phyloP scores from a whole-genome alignment of 164 flowering plant species.

The Tetrastigma voinierianum region DNA sequence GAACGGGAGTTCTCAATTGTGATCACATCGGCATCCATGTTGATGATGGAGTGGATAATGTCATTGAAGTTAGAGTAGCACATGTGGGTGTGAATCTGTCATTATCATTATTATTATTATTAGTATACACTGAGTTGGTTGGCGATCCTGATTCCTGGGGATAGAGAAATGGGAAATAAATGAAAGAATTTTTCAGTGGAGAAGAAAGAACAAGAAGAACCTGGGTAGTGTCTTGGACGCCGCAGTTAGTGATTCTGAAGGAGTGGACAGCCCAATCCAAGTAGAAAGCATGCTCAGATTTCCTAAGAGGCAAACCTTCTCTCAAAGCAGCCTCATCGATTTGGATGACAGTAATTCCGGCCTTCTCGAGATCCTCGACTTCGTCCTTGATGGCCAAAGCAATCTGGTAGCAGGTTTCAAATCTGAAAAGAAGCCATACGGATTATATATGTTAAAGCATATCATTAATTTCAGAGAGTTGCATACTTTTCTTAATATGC shows the following conservation, averaged over 20 bases:
- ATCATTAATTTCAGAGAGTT: not conserved
- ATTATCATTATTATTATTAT: no score
- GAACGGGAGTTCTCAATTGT: constrained; percentile 67
- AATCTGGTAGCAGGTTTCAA: constrained; percentile 62
- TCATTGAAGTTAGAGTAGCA: constrained; percentile 70
- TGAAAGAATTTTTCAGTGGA: no score
- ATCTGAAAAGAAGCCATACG: no score
- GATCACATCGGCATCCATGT: constrained; percentile 77
- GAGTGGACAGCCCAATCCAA: constrained; percentile 77
- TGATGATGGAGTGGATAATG: constrained; percentile 64
- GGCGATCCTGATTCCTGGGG: no score
- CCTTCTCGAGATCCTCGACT: constrained; percentile 70
- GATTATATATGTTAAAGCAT: no score
- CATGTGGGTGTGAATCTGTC: constrained; percentile 73
- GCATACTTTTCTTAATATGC: not conserved
- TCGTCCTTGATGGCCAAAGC: constrained; percentile 73
- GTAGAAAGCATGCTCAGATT: constrained; percentile 59
- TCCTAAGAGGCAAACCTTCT: constrained; percentile 68
- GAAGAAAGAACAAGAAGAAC: constrained; percentile 18
- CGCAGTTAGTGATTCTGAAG: constrained; percentile 57
- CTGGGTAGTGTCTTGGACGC: constrained; percentile 66
- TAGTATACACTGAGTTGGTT: no score
- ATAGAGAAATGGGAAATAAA: not conserved
- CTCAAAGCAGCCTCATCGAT: constrained; percentile 73
- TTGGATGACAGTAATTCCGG: constrained; percentile 63